These are phyloP conservation scores for Paramarasmius palmivorus DNA, from an alignment of 1,284 basidiomycete species.

Conservation along the genomic window DNA sequence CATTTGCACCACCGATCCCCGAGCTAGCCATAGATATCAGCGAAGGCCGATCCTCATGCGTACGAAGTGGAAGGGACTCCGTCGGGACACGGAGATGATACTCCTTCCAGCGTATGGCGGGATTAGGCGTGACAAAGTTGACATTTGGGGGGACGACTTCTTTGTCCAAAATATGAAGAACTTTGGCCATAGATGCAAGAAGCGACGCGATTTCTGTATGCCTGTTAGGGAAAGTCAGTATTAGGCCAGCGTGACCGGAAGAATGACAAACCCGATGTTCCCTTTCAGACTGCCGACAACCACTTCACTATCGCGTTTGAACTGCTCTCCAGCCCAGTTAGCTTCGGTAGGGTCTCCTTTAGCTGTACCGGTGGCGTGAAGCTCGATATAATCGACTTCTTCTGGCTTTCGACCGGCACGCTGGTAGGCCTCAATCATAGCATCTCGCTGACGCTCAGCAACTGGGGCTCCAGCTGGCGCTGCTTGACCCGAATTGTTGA, in stretches of 20 bases:
- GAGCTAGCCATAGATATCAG: slow-evolving; percentile 33
- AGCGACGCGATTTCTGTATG: slow-evolving; percentile 44
- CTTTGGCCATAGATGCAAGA: slow-evolving; percentile 40
- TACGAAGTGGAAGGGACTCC: slow-evolving; percentile 11
- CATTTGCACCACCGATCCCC: slow-evolving; percentile 35
- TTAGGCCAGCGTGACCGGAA: background rate
- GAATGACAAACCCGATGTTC: slow-evolving; percentile 33
- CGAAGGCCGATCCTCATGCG: slow-evolving; percentile 11
- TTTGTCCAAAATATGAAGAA: slow-evolving; percentile 36
- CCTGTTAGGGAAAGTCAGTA: slow-evolving; percentile 20
- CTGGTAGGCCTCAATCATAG: slow-evolving; percentile 33
- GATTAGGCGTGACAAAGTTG: slow-evolving; percentile 36
- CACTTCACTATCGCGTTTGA: slow-evolving; percentile 27
- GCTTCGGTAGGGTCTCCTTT: slow-evolving; percentile 46
- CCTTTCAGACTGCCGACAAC: slow-evolving; percentile 39
- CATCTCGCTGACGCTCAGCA: slow-evolving; percentile 28
- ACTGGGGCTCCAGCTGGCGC: slow-evolving; percentile 33
- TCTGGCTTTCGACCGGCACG: slow-evolving; percentile 25
- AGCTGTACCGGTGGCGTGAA: slow-evolving; percentile 47
- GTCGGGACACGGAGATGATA: slow-evolving; percentile 21
- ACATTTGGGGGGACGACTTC: slow-evolving; percentile 39
- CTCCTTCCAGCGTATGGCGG: slow-evolving; percentile 38
- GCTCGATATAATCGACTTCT: slow-evolving; percentile 44
- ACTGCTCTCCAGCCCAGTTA: slow-evolving; percentile 39
- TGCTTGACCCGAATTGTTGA: slow-evolving; percentile 32